Base-by-base conservation (phyloP, 2,329 filamentous ascomycete genomes). In the Gaeumannomyces tritici region DNA sequence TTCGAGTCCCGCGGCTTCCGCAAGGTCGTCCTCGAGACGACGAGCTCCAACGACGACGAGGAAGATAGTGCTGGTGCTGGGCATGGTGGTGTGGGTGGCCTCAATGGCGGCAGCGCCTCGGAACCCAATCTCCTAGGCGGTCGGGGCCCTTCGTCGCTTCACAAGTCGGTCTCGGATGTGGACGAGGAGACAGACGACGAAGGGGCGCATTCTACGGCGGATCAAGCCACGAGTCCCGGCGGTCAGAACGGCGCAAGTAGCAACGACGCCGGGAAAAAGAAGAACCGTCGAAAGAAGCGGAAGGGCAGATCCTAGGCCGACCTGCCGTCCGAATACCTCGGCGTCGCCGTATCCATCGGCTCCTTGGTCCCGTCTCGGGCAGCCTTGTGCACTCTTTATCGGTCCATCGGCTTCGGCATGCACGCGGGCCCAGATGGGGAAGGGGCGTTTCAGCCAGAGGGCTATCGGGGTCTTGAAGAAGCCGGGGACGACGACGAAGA, bases 1-100 rank as follows among this genome's bases (percentile, higher is more conserved):
- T 77, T 92, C 62, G 88, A 93, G 69, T 79, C 87, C 2, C 85
- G 87, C 62, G 90, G 90, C 2, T 82, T 92, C 61, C 84, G 85
- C 66, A 93, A 93, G 74, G 84, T 91, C 57, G 84, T 93, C 1
- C 78, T 93, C 15, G 73, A 75, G 64, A 74, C 72, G 8, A 70
- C 66, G 2, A 73, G 71, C 64, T 73, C 73, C 15, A 68, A 69
- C 12, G 72, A 75, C 12, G 74, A 75, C 3, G 71, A 74, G 4
- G 73, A 66, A 26, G 62, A 26, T 61, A 61, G 6, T 42, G 61
- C 3, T 63, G 58, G 28, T 55, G 18, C 26, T 59, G 24, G 56
- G 55, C 5, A 35, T 57, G 51, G 59, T 47, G 57, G 42, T 4
- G 42, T 51, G 21, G 42, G 42, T 4, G 42, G 54, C 63, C 33